Evolutionary conservation across 306 rosid genomes (phyloP), one percentile per base, ranked within the genome.

Genomic region (Hippophae rhamnoides): DNA sequence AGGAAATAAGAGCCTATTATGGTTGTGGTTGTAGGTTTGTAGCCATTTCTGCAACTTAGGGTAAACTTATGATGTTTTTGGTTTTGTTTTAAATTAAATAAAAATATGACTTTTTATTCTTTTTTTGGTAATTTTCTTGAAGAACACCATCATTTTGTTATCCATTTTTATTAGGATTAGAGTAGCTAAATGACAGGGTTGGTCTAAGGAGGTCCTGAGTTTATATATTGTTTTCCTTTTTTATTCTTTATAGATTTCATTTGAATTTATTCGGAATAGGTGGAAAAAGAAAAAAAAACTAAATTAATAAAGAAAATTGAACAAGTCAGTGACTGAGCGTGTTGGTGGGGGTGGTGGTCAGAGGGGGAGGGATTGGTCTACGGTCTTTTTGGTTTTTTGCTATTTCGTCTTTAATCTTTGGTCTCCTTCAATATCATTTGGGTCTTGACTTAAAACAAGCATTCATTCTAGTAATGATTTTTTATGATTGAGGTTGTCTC

Each of bases 111-210:
- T 42, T 64, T 54, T 58, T 26, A 1, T 47, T 0, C 18, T 48
- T 71, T 26, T 66, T 70, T 18, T 86, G 82, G 72, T 68, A 67
- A 27, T 79, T 81, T 79, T 70, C 70, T 58, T 3, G 58, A 62
- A 64, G 61, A 66, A 64, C 73, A 72, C 59, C 76, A 74, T 77
- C 70, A 72, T 77, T 43, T 31, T 54, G 43, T 9, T 46, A 65
- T 46, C 62, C 2, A 65, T 76, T 13, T 54, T 50, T 64, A 43
- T 60, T 76, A 51, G 71, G 61, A 72, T 62, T 45, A 65, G 60
- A 54, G 26, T 54, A 38, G 43, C 7, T 11, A 8, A 49, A 6
- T 1, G 53, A n/a, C 43, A 13, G 42, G 25, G 54, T 31, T 27
- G 44, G 18, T 65, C 25, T 66, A 60, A 50, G 25, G n/a, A 59